phyloP scores from a whole-genome alignment of 116 monocot genomes.

The Iris pallida region DNA sequence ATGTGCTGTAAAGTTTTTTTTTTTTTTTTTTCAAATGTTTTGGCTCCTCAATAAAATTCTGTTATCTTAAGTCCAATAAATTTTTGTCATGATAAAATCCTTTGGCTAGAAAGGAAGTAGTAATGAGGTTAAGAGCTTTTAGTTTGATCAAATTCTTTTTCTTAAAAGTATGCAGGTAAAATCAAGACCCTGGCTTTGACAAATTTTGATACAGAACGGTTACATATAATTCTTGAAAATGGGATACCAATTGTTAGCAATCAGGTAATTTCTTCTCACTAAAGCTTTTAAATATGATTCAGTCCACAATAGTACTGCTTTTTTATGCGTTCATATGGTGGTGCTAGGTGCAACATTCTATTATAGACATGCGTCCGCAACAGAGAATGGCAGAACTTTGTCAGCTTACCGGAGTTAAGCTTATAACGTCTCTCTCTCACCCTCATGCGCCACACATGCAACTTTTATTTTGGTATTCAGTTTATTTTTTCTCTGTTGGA shows the following conservation, averaged over 20 bases:
- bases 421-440: slow-evolving; percentile 72
- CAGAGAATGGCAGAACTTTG: slow-evolving; percentile 91
- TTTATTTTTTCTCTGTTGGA: background rate
- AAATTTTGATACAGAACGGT: slow-evolving; percentile 90
- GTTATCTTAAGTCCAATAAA: too few species aligned
- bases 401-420: slow-evolving; percentile 75
- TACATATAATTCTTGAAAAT: slow-evolving; percentile 81
- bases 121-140: background rate
- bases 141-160: slow-evolving; percentile 10
- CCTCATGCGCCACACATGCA: background rate
- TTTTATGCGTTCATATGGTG: slow-evolving; percentile 5
- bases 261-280: slow-evolving; percentile 45
- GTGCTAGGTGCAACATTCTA: slow-evolving; percentile 87
- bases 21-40: too few species aligned
- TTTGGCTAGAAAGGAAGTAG: too few species aligned
- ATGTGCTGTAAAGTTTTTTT: background rate
- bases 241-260: slow-evolving; percentile 93
- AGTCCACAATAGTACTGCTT: background rate
- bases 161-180: slow-evolving; percentile 66
- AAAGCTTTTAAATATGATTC: background rate
- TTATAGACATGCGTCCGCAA: slow-evolving; percentile 96
- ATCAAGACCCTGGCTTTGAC: slow-evolving; percentile 96
- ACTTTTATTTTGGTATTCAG: background rate
- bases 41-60: too few species aligned
- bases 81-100: too few species aligned